Evolutionary conservation across 2,329 filamentous ascomycete species (phyloP).

Genomic region (Aspergillus sp.): DNA sequence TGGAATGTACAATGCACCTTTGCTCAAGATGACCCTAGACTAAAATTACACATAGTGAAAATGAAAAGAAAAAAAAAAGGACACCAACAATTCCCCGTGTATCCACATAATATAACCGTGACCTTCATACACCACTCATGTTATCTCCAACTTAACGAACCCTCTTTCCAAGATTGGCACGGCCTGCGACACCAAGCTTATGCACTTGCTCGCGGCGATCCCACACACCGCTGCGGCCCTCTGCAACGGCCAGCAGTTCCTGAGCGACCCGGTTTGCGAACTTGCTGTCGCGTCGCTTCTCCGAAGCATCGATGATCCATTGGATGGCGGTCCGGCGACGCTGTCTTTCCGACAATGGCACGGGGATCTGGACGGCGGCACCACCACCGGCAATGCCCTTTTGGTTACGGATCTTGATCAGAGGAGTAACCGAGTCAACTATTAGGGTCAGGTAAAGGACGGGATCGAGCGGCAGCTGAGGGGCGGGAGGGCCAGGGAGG

Average conservation of each 20-base stretch:
- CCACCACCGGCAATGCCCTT: constrained; percentile 81
- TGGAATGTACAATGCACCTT: not conserved
- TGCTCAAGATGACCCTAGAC: not conserved
- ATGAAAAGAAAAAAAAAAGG: not conserved
- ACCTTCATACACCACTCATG: not conserved
- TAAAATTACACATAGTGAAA: not conserved
- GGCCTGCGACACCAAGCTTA: constrained; percentile 68
- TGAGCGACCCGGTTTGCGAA: constrained; percentile 75
- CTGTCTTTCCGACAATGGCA: constrained; percentile 67
- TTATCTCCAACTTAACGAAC: not conserved
- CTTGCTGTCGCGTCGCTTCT: constrained; percentile 66
- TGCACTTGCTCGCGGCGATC: constrained; percentile 71
- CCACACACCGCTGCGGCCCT: constrained; percentile 80
- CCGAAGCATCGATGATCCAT: constrained; percentile 84
- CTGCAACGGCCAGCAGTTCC: constrained; percentile 79
- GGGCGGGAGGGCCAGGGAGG: constrained; percentile 65
- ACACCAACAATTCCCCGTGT: not conserved
- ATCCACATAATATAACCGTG: not conserved
- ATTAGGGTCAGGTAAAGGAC: constrained; percentile 82
- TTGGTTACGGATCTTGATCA: constrained; percentile 70
- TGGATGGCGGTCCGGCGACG: constrained; percentile 69
- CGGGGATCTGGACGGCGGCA: constrained; percentile 71
- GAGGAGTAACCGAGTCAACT: constrained; percentile 85
- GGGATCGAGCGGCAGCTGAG: constrained; percentile 80
- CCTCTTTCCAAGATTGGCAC: constrained; percentile 58